These are phyloP conservation scores for Mycena galopus DNA, from an alignment of 768 basidiomycete genomes.

Conservation along the genomic window DNA sequence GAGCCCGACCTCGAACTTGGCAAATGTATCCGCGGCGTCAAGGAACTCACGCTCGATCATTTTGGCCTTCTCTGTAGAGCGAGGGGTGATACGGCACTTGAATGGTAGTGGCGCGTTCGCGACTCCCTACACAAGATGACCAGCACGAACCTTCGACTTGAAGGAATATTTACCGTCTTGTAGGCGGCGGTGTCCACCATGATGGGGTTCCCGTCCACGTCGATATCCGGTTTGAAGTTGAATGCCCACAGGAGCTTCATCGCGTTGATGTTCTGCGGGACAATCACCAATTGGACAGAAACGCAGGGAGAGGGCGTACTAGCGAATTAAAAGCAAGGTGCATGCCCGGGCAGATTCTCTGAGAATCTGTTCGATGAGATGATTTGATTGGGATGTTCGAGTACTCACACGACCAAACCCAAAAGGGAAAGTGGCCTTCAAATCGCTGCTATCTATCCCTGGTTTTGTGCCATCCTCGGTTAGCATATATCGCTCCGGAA, in stretches of 20 bases:
- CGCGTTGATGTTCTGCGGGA: conserved; percentile 37
- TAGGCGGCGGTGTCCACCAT: conserved; percentile 32
- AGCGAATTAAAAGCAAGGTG: conserved; percentile 25
- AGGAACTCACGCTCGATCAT: conserved; percentile 35
- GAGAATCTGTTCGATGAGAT: not conserved
- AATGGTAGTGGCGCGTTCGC: conserved; percentile 34
- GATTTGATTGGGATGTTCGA: too few species aligned
- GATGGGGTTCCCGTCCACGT: conserved; percentile 23
- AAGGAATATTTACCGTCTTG: not conserved
- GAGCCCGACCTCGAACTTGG: conserved; percentile 31
- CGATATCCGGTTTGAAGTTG: conserved; percentile 36
- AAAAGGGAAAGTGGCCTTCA: conserved; percentile 14
- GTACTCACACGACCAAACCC: conserved; percentile 26
- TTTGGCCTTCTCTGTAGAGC: conserved; percentile 30
- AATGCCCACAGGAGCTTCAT: conserved; percentile 49
- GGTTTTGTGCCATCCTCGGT: conserved; percentile 25
- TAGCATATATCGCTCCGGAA: conserved; percentile 23
- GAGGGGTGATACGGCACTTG: conserved; percentile 39
- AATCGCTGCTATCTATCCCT: conserved; percentile 20
- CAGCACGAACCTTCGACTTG: too few species aligned
- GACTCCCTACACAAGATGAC: conserved; percentile 35
- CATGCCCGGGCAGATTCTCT: conserved; percentile 27
- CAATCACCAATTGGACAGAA: too few species aligned
- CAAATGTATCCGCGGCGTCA: conserved; percentile 29
- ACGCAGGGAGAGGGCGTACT: too few species aligned